These are phyloP conservation scores for Immersiella caudata DNA, from an alignment of 495 filamentous ascomycete species.

Conservation along the genomic window DNA sequence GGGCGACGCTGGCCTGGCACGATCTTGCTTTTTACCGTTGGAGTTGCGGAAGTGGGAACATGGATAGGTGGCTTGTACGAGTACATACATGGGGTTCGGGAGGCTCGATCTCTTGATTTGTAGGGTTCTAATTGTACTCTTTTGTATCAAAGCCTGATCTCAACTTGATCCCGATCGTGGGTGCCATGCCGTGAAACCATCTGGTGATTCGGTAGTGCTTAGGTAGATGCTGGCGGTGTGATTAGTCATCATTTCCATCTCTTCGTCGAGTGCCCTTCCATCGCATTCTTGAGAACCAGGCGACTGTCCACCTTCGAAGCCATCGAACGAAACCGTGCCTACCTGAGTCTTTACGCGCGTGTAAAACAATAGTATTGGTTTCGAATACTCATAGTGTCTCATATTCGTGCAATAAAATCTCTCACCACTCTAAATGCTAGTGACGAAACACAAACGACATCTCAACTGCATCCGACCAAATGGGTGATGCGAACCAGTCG, in stretches of 20 bases:
- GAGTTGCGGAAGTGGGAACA: neutral
- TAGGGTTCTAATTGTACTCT: neutral
- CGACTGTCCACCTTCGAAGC: too few relatives aligned
- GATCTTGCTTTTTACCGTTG: neutral
- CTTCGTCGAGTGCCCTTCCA: too few relatives aligned
- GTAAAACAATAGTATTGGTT: too few relatives aligned
- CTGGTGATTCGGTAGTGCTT: neutral
- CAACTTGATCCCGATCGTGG: neutral
- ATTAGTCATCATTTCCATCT: too few relatives aligned
- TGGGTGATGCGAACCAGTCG: neutral
- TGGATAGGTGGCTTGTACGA: neutral
- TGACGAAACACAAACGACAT: neutral
- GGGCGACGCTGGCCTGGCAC: neutral
- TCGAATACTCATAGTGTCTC: neutral
- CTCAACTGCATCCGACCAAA: neutral
- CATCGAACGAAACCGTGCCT: too few relatives aligned
- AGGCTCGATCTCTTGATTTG: neutral
- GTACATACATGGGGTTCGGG: conserved; percentile 7
- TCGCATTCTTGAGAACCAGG: too few relatives aligned
- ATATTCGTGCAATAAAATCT: neutral
- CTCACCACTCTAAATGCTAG: neutral
- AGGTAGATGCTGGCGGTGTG: too few relatives aligned
- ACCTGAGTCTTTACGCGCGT: too few relatives aligned
- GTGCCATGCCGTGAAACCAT: neutral
- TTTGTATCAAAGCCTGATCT: neutral